Percentiles rank a stretch among this genome's conserved stretches.
phyloP scores from a whole-genome alignment of 1,139 yeast genomes.

The Kurtzmaniella quercitrusa region DNA sequence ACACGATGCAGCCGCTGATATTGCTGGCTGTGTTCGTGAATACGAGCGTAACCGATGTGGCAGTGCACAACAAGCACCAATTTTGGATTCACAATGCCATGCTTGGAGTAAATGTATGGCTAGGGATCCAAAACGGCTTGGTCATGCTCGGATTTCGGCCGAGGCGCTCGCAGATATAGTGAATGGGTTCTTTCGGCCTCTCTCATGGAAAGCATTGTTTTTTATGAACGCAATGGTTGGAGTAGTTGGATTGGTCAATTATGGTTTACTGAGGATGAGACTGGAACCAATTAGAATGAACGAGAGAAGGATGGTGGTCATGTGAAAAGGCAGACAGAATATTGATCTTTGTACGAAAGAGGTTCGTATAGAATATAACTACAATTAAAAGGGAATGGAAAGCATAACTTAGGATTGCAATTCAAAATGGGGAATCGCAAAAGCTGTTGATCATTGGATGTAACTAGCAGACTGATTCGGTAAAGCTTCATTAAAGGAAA shows the following conservation, averaged over 20 bases:
- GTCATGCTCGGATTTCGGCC: conserved; percentile 72
- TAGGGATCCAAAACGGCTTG: conserved; percentile 76
- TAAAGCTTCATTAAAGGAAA: too few relatives aligned
- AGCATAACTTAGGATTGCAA: too few relatives aligned
- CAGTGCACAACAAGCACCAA: conserved; percentile 52
- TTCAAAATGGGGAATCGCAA: too few relatives aligned
- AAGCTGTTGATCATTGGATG: too few relatives aligned
- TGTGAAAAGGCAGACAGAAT: not conserved
- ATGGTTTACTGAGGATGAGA: conserved; percentile 3
- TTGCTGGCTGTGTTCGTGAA: conserved; percentile 65
- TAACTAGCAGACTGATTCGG: too few relatives aligned
- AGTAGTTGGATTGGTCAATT: conserved; percentile 3
- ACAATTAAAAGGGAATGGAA: not conserved
- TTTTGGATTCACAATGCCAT: conserved; percentile 66
- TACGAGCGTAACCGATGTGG: conserved; percentile 69
- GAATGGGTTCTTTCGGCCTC: conserved; percentile 71
- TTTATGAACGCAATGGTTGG: conserved; percentile 27
- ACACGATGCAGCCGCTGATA: conserved; percentile 58
- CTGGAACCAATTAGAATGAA: not conserved
- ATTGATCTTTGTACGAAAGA: not conserved
- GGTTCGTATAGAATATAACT: not conserved
- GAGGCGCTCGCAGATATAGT: conserved; percentile 79
- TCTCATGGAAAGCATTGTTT: conserved; percentile 69
- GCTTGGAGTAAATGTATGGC: conserved; percentile 85
- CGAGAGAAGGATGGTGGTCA: not conserved